These are phyloP conservation scores for Aspergillus versicolor DNA, from an alignment of 2,329 filamentous ascomycete genomes.

Conservation along the genomic window DNA sequence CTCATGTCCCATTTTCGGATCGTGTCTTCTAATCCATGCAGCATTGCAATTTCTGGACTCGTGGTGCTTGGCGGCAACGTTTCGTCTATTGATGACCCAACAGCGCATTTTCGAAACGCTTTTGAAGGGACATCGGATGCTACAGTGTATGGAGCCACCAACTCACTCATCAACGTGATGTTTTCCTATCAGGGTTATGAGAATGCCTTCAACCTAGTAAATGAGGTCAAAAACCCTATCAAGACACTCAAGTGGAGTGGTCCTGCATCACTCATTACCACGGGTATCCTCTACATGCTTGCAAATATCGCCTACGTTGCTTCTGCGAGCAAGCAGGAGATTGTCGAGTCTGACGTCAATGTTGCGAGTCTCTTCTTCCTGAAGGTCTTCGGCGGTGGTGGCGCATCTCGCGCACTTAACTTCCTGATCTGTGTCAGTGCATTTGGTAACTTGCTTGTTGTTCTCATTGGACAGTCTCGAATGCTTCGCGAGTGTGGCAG, in stretches of 20 bases:
- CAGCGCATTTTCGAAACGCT: constrained; percentile 55
- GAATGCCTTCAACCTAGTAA: constrained; percentile 63
- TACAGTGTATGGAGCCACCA: constrained; percentile 51
- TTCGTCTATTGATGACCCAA: constrained; percentile 50
- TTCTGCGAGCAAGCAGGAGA: constrained; percentile 55
- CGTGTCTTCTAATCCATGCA: constrained; percentile 5
- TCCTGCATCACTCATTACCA: constrained; percentile 51
- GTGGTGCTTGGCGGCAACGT: constrained; percentile 61
- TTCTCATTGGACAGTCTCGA: constrained; percentile 56
- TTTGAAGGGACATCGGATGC: constrained; percentile 51
- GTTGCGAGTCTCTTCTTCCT: constrained; percentile 61
- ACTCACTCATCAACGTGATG: constrained; percentile 58
- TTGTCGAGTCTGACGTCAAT: constrained; percentile 54
- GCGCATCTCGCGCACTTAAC: constrained; percentile 55
- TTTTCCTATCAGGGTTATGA: constrained; percentile 59
- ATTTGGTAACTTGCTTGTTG: constrained; percentile 60
- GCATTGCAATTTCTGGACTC: constrained; percentile 59
- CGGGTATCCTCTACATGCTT: constrained; percentile 57
- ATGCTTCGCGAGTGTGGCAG: constrained; percentile 61
- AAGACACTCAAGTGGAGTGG: constrained; percentile 54
- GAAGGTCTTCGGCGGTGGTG: constrained; percentile 54
- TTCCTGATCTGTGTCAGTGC: constrained; percentile 58
- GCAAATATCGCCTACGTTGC: constrained; percentile 63
- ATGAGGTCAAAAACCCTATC: constrained; percentile 62
- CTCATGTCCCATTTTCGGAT: neutral